phyloP scores from a whole-genome alignment of 192 early-diverging fungal species.

The Coemansia biformis region DNA sequence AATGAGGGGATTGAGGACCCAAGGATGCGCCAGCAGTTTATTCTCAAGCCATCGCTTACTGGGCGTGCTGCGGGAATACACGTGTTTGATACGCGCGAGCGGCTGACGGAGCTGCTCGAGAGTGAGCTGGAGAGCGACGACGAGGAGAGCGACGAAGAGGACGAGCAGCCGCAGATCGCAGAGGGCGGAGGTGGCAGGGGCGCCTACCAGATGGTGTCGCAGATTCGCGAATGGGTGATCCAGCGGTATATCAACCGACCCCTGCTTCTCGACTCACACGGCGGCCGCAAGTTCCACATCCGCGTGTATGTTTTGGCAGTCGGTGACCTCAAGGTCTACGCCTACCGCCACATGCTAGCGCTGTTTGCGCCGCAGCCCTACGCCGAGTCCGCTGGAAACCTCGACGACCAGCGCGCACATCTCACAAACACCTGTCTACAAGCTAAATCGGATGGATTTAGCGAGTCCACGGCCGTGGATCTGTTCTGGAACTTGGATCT shows the following conservation, averaged over 20 bases:
- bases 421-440: conserved; percentile 67
- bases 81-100: conserved; percentile 55
- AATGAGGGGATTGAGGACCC: conserved; percentile 43
- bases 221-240: conserved; percentile 66
- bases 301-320: conserved; percentile 58
- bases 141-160: conserved; percentile 30
- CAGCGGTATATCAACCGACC: conserved; percentile 61
- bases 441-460: conserved; percentile 43
- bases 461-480: conserved; percentile 52
- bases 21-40: conserved; percentile 48
- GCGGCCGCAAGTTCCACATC: conserved; percentile 61
- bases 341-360: conserved; percentile 60
- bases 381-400: conserved; percentile 20
- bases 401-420: conserved; percentile 52
- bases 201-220: conserved; percentile 36
- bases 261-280: conserved; percentile 38
- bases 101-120: conserved; percentile 50
- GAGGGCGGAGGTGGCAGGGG: too few relatives aligned
- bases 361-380: conserved; percentile 59
- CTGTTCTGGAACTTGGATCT: conserved; percentile 56
- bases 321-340: conserved; percentile 56
- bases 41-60: conserved; percentile 61
- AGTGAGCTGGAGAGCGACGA: conserved; percentile 42
- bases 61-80: conserved; percentile 60
- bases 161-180: too few relatives aligned